A percentile compares a stretch with the other conserved stretches of the same genome.
These are phyloP conservation scores for Wickerhamiella lipophila DNA, from an alignment of 805 yeast genomes.

Conservation along the genomic window DNA sequence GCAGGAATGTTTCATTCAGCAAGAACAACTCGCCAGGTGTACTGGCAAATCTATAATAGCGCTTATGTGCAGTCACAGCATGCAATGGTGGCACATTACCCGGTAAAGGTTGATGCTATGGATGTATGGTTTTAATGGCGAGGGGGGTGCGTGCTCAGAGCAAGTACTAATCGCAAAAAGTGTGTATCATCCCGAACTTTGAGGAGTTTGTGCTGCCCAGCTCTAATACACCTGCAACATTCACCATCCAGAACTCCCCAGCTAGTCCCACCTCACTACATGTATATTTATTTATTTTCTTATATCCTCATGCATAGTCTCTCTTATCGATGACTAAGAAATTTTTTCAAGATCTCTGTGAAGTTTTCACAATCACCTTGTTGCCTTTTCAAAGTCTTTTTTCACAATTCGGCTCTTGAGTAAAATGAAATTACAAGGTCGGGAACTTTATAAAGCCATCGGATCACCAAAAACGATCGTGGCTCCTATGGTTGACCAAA, in stretches of 20 bases:
- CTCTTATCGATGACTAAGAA: too few relatives aligned
- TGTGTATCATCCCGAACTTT: too few relatives aligned
- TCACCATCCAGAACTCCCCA: too few relatives aligned
- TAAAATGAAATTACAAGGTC: constrained; percentile 37
- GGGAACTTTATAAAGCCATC: constrained; percentile 53
- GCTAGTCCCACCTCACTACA: too few relatives aligned
- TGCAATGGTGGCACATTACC: constrained; percentile 72
- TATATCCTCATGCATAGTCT: too few relatives aligned
- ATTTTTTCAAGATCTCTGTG: too few relatives aligned
- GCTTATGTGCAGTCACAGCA: constrained; percentile 65
- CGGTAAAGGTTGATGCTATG: constrained; percentile 36
- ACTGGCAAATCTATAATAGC: constrained; percentile 71
- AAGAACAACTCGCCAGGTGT: constrained; percentile 64
- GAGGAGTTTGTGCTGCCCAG: too few relatives aligned
- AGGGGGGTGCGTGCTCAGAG: too few relatives aligned
- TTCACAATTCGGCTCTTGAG: background rate
- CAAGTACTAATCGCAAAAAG: too few relatives aligned
- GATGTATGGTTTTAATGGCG: constrained; percentile 34
- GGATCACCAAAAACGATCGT: constrained; percentile 74
- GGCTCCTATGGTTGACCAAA: constrained; percentile 98
- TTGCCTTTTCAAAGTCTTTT: background rate
- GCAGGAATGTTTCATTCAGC: constrained; percentile 93
- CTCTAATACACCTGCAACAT: too few relatives aligned
- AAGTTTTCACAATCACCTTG: background rate
- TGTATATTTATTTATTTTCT: too few relatives aligned